Conservation (phyloP, 305 asterid species). For the Fraxinus albicans region DNA sequence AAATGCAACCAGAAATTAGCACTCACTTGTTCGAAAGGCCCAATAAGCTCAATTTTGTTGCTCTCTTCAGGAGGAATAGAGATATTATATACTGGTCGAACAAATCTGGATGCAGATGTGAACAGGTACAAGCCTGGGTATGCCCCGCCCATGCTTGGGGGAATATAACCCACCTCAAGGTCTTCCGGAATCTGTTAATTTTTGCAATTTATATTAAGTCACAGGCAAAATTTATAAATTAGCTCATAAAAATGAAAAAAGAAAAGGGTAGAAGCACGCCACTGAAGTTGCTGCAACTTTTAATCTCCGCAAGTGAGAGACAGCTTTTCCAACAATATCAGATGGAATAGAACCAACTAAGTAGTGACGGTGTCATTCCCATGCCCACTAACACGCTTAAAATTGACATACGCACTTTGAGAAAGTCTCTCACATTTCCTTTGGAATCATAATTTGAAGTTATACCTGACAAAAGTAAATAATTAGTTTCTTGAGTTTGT, state of each 20-base stretch:
- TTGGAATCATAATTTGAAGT: conserved; percentile 75
- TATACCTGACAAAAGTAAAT: conserved; percentile 53
- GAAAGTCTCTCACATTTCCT: conserved; percentile 70
- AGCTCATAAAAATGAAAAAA: not conserved
- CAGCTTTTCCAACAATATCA: conserved; percentile 61
- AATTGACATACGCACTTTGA: conserved; percentile 58
- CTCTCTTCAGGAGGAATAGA: conserved; percentile 58
- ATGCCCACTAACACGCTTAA: conserved; percentile 51
- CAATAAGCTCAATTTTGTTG: conserved; percentile 75
- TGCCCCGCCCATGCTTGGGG: conserved; percentile 88
- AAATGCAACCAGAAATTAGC: conserved; percentile 10
- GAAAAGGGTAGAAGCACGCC: conserved; percentile 46
- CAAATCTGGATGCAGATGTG: conserved; percentile 88
- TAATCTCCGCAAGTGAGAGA: conserved; percentile 64
- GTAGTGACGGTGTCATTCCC: conserved; percentile 80
- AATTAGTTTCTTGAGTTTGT: conserved; percentile 9
- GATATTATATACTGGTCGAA: conserved; percentile 82
- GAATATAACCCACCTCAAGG: conserved; percentile 96
- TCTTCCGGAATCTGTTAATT: conserved; percentile 79
- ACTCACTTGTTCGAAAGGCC: conserved; percentile 94
- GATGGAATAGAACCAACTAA: conserved; percentile 77
- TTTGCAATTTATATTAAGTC: conserved; percentile 12
- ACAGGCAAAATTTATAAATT: not conserved
- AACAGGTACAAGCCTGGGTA: conserved; percentile 87
- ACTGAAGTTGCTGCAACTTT: conserved; percentile 64